A percentile compares a stretch with the other conserved stretches of the same genome.
These are phyloP conservation scores for Penicillium chermesinum DNA, from an alignment of 495 filamentous ascomycete species.

Conservation along the genomic window DNA sequence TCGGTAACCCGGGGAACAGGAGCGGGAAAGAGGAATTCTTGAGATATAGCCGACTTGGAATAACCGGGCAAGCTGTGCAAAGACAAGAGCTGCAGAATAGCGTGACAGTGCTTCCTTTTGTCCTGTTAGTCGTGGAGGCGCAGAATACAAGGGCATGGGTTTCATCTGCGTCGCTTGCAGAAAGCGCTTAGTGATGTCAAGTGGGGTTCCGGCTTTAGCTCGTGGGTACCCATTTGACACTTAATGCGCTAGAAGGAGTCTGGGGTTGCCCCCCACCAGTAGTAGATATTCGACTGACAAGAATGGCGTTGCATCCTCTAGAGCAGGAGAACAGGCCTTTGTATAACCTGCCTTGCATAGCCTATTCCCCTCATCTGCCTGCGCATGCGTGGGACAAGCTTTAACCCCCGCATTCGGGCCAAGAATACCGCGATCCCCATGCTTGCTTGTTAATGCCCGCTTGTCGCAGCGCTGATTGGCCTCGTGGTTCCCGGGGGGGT, in stretches of 20 bases:
- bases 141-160: no score
- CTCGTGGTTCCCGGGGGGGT: not conserved
- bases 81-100: no score
- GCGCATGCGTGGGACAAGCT: constrained; percentile 3
- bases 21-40: constrained; percentile 13
- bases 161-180: no score
- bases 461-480: no score
- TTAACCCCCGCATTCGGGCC: constrained; percentile 10
- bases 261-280: not conserved
- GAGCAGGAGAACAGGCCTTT: no score
- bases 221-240: no score
- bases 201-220: constrained; percentile 23
- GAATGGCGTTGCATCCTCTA: not conserved
- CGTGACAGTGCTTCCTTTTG: no score
- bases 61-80: no score
- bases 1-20: constrained; percentile 7
- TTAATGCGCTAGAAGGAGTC: constrained; percentile 4
- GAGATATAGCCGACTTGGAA: constrained; percentile 16
- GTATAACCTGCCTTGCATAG: no score
- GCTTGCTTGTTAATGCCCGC: no score
- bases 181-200: no score
- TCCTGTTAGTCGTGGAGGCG: no score
- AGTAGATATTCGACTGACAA: constrained; percentile 8
- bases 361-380: not conserved
- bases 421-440: not conserved